Conservation (phyloP, 306 rosid genomes). For the Sphenostylis stenocarpa region DNA sequence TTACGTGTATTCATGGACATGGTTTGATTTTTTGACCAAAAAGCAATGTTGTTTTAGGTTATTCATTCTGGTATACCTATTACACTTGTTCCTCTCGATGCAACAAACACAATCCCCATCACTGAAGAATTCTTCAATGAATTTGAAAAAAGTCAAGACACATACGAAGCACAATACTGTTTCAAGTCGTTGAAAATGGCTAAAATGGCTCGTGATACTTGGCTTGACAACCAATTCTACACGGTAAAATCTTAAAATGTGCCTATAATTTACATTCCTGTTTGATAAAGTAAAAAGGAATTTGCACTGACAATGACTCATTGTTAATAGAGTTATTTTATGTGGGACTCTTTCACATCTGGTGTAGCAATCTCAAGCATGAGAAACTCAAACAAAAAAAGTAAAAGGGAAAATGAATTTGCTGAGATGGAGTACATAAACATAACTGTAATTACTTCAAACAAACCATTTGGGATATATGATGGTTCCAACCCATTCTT, state of each 20-base stretch:
- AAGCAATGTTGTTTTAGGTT: conserved; percentile 51
- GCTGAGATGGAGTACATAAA: conserved; percentile 84
- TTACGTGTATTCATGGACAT: neutral
- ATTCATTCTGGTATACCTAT: conserved; percentile 90
- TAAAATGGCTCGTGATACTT: conserved; percentile 75
- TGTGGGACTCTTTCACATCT: conserved; percentile 89
- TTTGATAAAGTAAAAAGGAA: conserved; percentile 23
- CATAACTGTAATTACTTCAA: conserved; percentile 83
- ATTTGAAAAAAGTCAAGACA: conserved; percentile 66
- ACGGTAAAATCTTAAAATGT: conserved; percentile 45
- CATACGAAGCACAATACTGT: conserved; percentile 81
- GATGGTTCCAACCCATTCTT: conserved; percentile 91
- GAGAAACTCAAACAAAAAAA: conserved; percentile 49
- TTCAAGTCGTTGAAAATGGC: conserved; percentile 86
- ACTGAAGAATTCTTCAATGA: conserved; percentile 59
- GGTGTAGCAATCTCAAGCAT: conserved; percentile 86
- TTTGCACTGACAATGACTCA: neutral
- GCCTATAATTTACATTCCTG: neutral
- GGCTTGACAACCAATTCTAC: conserved; percentile 66
- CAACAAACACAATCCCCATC: conserved; percentile 87
- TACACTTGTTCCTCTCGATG: conserved; percentile 89
- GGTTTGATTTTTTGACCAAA: conserved; percentile 19
- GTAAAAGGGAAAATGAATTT: conserved; percentile 70
- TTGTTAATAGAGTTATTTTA: conserved; percentile 75
- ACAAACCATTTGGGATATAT: conserved; percentile 68